phyloP scores from a whole-genome alignment of 2,329 filamentous ascomycete species.

The Aspergillus ochraceus region DNA sequence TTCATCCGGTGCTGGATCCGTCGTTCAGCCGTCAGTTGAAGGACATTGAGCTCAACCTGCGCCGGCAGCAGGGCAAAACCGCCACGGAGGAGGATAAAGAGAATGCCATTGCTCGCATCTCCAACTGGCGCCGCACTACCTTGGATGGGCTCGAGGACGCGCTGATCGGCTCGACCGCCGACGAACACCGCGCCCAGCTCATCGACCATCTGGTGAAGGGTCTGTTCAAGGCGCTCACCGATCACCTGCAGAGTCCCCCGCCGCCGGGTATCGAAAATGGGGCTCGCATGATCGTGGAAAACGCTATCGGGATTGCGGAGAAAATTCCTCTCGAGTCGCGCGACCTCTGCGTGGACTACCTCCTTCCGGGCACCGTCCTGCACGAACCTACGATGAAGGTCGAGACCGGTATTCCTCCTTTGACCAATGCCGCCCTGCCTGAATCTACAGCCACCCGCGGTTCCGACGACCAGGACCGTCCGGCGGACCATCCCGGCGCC shows the following conservation, averaged over 20 bases:
- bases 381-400: slow-evolving; percentile 78
- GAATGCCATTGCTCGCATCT: slow-evolving; percentile 79
- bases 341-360: slow-evolving; percentile 85
- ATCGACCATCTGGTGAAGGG: slow-evolving; percentile 68
- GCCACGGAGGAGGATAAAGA: slow-evolving; percentile 85
- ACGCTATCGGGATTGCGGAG: slow-evolving; percentile 79
- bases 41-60: slow-evolving; percentile 82
- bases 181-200: slow-evolving; percentile 66
- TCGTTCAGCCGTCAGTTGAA: slow-evolving; percentile 77
- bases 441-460: slow-evolving; percentile 15
- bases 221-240: slow-evolving; percentile 68
- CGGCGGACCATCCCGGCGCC: slow-evolving; percentile 4
- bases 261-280: slow-evolving; percentile 82
- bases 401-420: slow-evolving; percentile 65
- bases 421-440: slow-evolving; percentile 35
- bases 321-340: slow-evolving; percentile 89
- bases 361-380: slow-evolving; percentile 71
- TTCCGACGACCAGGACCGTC: slow-evolving; percentile 21
- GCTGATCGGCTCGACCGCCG: slow-evolving; percentile 65
- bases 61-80: slow-evolving; percentile 70
- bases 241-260: slow-evolving; percentile 73
- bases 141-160: slow-evolving; percentile 80
- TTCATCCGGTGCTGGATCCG: slow-evolving; percentile 83
- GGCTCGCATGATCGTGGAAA: slow-evolving; percentile 87
- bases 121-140: slow-evolving; percentile 91